Evolutionary conservation across 257 asterid species (phyloP).

Genomic region (Echium plantagineum): DNA sequence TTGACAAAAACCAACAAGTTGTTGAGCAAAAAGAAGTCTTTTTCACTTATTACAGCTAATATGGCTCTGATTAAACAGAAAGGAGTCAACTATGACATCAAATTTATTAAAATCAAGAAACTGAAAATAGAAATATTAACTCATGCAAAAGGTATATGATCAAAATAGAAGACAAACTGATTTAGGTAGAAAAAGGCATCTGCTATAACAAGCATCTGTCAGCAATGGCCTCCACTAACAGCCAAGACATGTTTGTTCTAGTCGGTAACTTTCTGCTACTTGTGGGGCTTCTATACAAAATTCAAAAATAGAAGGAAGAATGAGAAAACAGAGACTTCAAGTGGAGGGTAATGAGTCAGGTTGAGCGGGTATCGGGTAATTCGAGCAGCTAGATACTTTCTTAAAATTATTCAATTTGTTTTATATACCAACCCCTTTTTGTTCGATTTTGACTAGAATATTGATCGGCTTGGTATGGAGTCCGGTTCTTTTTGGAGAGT

Average conservation of each 20-base stretch:
- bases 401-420: too few relatives aligned
- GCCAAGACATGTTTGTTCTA: conserved; percentile 6
- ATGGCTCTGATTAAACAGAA: neutral
- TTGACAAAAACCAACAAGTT: neutral
- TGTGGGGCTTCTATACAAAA: conserved; percentile 10
- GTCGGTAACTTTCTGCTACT: neutral
- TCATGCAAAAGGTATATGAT: conserved; percentile 2
- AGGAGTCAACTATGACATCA: neutral
- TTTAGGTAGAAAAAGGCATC: too few relatives aligned
- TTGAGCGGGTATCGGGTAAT: too few relatives aligned
- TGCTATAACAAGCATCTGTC: conserved; percentile 22
- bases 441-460: too few relatives aligned
- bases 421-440: too few relatives aligned
- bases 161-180: neutral
- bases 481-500: too few relatives aligned
- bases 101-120: conserved; percentile 5
- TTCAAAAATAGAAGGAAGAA: conserved; percentile 9
- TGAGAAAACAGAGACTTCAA: too few relatives aligned
- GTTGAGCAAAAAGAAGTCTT: neutral
- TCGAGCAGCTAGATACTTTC: too few relatives aligned
- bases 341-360: too few relatives aligned
- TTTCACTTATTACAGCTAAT: neutral
- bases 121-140: conserved; percentile 23
- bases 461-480: too few relatives aligned
- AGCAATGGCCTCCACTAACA: conserved; percentile 35